Base-by-base conservation (phyloP, 2,329 filamentous ascomycete genomes). In the Zymoseptoria pseudotritici region DNA sequence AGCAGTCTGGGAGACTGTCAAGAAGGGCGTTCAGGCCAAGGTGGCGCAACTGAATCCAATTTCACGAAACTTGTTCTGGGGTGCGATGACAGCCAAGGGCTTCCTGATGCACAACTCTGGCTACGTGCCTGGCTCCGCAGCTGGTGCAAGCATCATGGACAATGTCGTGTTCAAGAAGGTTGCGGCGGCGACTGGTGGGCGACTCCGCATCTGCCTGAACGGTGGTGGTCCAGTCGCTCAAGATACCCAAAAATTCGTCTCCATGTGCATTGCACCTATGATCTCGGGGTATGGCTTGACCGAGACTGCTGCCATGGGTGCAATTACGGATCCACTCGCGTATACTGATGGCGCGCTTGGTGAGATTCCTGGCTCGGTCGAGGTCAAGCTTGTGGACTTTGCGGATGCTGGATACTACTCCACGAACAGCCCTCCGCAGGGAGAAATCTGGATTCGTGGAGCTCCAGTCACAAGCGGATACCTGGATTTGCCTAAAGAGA, bases 1-100 rank as follows among this genome's bases (percentile, higher is more conserved):
- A 1, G 92, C 95, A 60, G 88, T 99, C 31, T 99, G 93, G 92
- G 94, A 99, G 78, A 92, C 90, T 1, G 88, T 99, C 70, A 93
- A 91, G 80, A 99, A 99, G 81, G 94, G 94, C 58, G 89, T 99
- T 69, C 80, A 93, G 65, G 77, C 80, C 69, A 91, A 91, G 75
- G 86, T 97, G 61, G 87, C 89, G 71, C 79, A 82, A 60, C 83
- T 88, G 63, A 86, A 86, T 69, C 75, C 82, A n/a, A 60, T 97
- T 50, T 82, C 87, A 60, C 86, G 82, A 76, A 86, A 87, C 69
- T 77, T 97, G 63, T 99, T 99, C 81, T 87, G 85, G 85, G 83
- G 81, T 56, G 84, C 83, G 11, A 76, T 85, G 74, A 77, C 80
- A 26, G 79, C 83, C 53, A 87, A 87, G 76, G 77, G 76, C 67